Percentiles rank a stretch among this genome's conserved stretches.
These are phyloP conservation scores for Pseudogymnoascus sp. DNA, from an alignment of 2,329 filamentous ascomycete genomes.

Conservation along the genomic window DNA sequence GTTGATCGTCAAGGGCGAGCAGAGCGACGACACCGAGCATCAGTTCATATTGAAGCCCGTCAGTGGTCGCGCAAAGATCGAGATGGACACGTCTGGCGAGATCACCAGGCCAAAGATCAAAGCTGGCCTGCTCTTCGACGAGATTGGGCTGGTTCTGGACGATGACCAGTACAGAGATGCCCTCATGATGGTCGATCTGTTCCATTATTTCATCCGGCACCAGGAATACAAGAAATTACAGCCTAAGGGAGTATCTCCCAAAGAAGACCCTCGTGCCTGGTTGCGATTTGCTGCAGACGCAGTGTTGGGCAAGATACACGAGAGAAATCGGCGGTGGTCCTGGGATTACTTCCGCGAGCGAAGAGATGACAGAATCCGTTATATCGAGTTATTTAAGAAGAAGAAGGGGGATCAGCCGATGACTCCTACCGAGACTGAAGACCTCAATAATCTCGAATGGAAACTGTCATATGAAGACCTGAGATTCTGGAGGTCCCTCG, in stretches of 20 bases:
- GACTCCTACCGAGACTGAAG: slow-evolving; percentile 58
- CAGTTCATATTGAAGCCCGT: slow-evolving; percentile 97
- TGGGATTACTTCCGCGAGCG: slow-evolving; percentile 94
- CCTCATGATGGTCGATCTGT: slow-evolving; percentile 95
- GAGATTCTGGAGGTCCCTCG: slow-evolving; percentile 91
- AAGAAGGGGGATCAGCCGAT: slow-evolving; percentile 61
- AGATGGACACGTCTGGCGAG: slow-evolving; percentile 87
- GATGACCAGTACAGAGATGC: slow-evolving; percentile 96
- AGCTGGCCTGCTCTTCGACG: slow-evolving; percentile 85
- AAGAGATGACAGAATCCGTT: slow-evolving; percentile 77
- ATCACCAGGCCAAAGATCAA: slow-evolving; percentile 76
- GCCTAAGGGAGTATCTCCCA: slow-evolving; percentile 70
- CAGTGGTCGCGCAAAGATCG: slow-evolving; percentile 86
- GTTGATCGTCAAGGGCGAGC: slow-evolving; percentile 68
- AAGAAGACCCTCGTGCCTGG: slow-evolving; percentile 89
- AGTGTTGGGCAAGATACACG: slow-evolving; percentile 87
- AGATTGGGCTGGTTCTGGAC: slow-evolving; percentile 95
- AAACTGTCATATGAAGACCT: slow-evolving; percentile 92
- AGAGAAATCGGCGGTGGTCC: slow-evolving; percentile 84
- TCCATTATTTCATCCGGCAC: slow-evolving; percentile 96
- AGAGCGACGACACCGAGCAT: slow-evolving; percentile 39
- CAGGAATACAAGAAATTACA: slow-evolving; percentile 94
- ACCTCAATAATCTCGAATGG: slow-evolving; percentile 68
- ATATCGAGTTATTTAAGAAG: slow-evolving; percentile 95
- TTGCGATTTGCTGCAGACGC: slow-evolving; percentile 83